Evolutionary conservation across 129 eudicot genomes (phyloP).

Genomic region (Chrysanthemum lavandulifolium): DNA sequence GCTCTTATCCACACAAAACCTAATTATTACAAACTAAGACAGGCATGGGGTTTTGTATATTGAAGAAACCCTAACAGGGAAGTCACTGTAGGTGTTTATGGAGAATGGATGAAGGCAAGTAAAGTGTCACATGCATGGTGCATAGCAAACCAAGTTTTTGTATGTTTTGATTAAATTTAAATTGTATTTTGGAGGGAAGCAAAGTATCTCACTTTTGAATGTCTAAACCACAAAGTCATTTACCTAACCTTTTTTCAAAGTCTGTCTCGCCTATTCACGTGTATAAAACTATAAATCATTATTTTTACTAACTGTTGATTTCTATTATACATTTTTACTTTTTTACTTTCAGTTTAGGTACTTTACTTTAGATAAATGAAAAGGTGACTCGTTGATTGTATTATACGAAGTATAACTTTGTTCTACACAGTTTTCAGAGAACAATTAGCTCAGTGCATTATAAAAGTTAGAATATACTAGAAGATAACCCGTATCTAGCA

Average conservation of each 20-base stretch:
- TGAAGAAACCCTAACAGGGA: slow-evolving; percentile 32
- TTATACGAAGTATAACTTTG: no score
- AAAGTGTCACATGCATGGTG: slow-evolving; percentile 30
- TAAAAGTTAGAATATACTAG: no score
- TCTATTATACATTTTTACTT: no score
- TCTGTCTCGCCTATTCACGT: background rate
- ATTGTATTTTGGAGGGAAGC: slow-evolving; percentile 6
- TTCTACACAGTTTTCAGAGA: no score
- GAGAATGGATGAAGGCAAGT: slow-evolving; percentile 28
- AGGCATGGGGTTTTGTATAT: slow-evolving; percentile 22
- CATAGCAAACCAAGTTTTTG: slow-evolving; percentile 14
- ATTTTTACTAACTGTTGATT: background rate
- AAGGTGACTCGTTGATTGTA: no score
- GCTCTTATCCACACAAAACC: background rate
- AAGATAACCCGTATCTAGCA: no score
- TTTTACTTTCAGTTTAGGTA: no score
- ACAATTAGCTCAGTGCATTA: no score
- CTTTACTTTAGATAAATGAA: no score
- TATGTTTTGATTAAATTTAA: slow-evolving; percentile 9
- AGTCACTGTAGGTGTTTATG: slow-evolving; percentile 27
- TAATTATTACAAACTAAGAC: slow-evolving; percentile 17
- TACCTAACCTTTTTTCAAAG: slow-evolving; percentile 16
- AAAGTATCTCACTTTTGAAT: slow-evolving; percentile 29
- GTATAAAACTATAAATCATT: background rate
- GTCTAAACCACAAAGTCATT: slow-evolving; percentile 29